Evolutionary conservation across 139 green algal species (phyloP), one percentile per base, ranked within the genome.

Genomic region (Tetradesmus lagerheimii): DNA sequence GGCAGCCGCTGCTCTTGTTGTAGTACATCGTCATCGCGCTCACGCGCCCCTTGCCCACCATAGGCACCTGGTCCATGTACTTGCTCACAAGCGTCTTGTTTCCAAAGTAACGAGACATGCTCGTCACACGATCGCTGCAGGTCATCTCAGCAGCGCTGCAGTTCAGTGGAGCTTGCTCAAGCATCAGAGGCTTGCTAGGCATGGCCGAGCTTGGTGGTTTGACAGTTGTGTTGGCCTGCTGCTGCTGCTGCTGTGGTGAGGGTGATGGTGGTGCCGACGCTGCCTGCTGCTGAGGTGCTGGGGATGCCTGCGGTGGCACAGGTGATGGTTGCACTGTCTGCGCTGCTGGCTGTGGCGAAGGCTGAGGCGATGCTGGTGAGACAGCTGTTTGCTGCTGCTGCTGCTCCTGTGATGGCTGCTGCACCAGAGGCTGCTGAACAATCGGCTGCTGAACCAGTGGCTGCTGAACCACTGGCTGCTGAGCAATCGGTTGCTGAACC

Each of bases 21-120:
- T 88, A 88, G 39, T 80, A 88, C 64, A 88, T 37, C 27, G 41
- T 77, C 27, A 88, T 23, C 1, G 43, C 83, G 43, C 83, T 88
- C 35, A 88, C 62, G 14, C 83, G 62, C 2, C 62, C 83, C 38
- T 80, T 80, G 38, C 83, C 83, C 11, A 80, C 64, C 83, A 88
- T 80, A 14, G 38, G 29, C 25, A 39, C 27, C 37, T 88, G 64
- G 23, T 88, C 83, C 37, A 88, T 64, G 39, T 80, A 80, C 64
- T 80, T 80, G 8, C 34, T 29, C 3, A 14, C 38, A 20, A n/a
- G 20, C 9, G 64, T 47, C 29, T 80, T 62, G 23, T 38, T 88
- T 2, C 83, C 83, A 82, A 78, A 78, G n/a, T 39, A 39, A 78
- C n/a, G 67, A 27, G 67, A 78, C n/a, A 38, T 71, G 57, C 57